These are phyloP conservation scores for Ceratocystis huliohia DNA, from an alignment of 2,329 filamentous ascomycete genomes.

Conservation along the genomic window DNA sequence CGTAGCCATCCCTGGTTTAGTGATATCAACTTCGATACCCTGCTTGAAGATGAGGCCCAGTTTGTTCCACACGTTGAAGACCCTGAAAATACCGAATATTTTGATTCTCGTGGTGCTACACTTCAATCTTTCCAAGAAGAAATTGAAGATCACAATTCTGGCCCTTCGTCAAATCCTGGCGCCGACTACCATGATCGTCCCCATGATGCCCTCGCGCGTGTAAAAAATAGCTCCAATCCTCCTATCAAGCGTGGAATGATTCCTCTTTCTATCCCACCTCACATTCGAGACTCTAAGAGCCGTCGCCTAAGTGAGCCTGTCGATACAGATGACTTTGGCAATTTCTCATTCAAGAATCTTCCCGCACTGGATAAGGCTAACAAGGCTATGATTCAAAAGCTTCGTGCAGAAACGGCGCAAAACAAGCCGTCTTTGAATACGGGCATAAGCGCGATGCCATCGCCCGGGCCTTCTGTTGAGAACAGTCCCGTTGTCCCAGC, in stretches of 20 bases:
- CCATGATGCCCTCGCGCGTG: conserved; percentile 84
- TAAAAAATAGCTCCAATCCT: conserved; percentile 44
- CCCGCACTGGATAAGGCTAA: conserved; percentile 95
- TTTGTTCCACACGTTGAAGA: conserved; percentile 90
- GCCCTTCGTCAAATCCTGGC: conserved; percentile 54
- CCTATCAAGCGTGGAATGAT: conserved; percentile 83
- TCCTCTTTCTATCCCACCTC: conserved; percentile 89
- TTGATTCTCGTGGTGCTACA: conserved; percentile 81
- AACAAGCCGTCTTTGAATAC: conserved; percentile 41
- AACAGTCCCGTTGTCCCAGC: conserved; percentile 73
- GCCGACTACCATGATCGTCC: conserved; percentile 72
- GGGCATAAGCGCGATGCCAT: conserved; percentile 29
- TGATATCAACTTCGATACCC: conserved; percentile 74
- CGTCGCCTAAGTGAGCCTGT: conserved; percentile 84
- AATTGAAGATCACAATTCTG: conserved; percentile 76
- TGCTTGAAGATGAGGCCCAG: conserved; percentile 90
- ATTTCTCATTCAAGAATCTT: conserved; percentile 92
- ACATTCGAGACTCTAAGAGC: conserved; percentile 82
- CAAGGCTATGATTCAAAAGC: conserved; percentile 95
- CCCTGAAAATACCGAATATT: conserved; percentile 95
- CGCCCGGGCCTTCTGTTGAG: conserved; percentile 60
- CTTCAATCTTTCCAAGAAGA: conserved; percentile 88
- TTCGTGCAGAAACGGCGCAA: conserved; percentile 79
- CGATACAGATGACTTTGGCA: conserved; percentile 83
- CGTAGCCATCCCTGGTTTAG: conserved; percentile 79